phyloP scores from a whole-genome alignment of 495 filamentous ascomycete genomes.

The Xylaria telfairii region DNA sequence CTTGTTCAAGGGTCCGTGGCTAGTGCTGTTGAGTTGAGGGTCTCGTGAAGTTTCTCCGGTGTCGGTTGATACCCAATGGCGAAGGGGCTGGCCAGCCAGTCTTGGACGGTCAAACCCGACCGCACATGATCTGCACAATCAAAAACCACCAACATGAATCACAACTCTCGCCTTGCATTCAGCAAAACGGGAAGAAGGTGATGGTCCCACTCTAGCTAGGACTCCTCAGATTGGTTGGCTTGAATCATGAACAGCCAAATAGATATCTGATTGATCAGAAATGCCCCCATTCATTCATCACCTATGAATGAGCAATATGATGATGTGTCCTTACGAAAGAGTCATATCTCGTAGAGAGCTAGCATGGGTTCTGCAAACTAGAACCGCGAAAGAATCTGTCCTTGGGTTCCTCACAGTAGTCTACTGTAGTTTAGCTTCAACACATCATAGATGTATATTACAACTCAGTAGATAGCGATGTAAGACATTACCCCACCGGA shows the following conservation, averaged over 20 bases:
- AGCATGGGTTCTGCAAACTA: neutral
- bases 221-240: neutral
- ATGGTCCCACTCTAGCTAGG: neutral
- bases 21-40: neutral
- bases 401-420: neutral
- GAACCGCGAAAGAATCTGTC: neutral
- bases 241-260: neutral
- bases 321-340: neutral
- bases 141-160: neutral
- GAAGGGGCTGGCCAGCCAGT: neutral
- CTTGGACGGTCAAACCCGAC: conserved; percentile 5
- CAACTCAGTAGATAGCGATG: neutral
- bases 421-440: conserved; percentile 4
- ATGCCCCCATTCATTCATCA: conserved; percentile 7
- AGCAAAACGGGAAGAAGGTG: neutral
- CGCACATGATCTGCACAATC: conserved; percentile 14
- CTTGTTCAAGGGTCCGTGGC: conserved; percentile 3
- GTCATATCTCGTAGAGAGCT: conserved; percentile 10
- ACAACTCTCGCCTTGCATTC: conserved; percentile 3
- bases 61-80: conserved; percentile 24
- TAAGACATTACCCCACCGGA: neutral
- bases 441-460: too few relatives aligned
- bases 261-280: conserved; percentile 8
- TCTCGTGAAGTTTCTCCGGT: conserved; percentile 18
- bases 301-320: neutral